Base-by-base conservation (phyloP, 192 early-diverging fungal species). In the Coemansia guatemalensis region DNA sequence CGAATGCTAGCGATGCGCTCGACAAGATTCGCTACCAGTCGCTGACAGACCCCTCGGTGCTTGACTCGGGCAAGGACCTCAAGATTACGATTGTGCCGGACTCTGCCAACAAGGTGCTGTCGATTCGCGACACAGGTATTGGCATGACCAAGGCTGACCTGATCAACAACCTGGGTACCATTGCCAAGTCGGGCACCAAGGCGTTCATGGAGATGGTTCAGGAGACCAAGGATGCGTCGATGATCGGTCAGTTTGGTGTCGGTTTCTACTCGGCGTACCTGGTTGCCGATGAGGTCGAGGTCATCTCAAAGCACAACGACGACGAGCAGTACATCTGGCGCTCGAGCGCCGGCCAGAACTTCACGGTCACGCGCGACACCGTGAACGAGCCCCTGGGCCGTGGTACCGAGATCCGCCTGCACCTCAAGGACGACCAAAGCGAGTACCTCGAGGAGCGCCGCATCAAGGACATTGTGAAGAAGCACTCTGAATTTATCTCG, bases 181-280 rank as follows among this genome's bases (percentile, higher is more conserved):
- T 99, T 69, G 97, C 97, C 85, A 96, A 97, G 89, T 99, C 96
- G 62, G 96, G 96, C 67, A 98, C 97, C 86, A 97, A 97, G 87
- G 90, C 93, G 52, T 98, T 97, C 84, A 99, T 99, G 96, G 96
- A 99, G 86, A 94, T 92, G 62, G 88, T 98, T 56, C 87, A 90
- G 71, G 85, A 89, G 58, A 94, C 93, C 80, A 96, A 94, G 66
- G 95, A 96, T 85, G 97, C 96, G 62, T 96, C 95, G 82, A 97
- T 99, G 94, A 98, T 99, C 83, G 97, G 96, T 80, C 96, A 98
- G 83, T 99, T 99, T 80, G 97, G 97, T 94, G 97, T 99, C 60
- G 97, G 97, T 87, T 98, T 99, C 95, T 99, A 98, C 92, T 97
- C 96, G 66, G 96, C 96, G 60, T 99, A 97, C 90, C 87, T 99